Conservation (phyloP, 495 filamentous ascomycete species). For the Penicillium taxi region DNA sequence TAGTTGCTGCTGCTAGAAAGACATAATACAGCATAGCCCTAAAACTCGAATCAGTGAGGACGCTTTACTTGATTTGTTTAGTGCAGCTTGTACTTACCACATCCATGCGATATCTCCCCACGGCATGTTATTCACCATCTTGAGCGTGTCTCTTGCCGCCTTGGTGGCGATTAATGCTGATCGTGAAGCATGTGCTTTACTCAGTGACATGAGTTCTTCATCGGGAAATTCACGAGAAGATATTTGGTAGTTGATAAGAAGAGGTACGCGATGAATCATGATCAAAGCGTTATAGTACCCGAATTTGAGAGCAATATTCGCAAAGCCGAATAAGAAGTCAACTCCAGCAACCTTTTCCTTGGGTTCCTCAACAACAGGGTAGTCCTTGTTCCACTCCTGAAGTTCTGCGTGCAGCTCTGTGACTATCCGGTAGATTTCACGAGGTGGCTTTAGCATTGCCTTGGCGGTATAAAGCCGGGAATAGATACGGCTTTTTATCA, state of each 20-base stretch:
- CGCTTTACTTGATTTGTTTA: constrained; percentile 2
- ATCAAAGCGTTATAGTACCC: constrained; percentile 93
- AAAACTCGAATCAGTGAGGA: constrained; percentile 1
- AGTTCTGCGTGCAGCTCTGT: constrained; percentile 81
- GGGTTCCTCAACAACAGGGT: constrained; percentile 66
- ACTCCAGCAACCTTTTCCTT: constrained; percentile 75
- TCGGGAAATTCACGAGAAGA: constrained; percentile 5
- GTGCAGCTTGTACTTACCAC: constrained; percentile 53
- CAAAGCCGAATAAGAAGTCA: constrained; percentile 78
- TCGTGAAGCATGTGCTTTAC: constrained; percentile 61
- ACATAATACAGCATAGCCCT: constrained; percentile 95
- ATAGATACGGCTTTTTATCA: constrained; percentile 89
- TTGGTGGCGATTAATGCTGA: constrained; percentile 65
- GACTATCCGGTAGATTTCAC: constrained; percentile 78
- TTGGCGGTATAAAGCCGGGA: constrained; percentile 81
- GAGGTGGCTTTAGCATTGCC: constrained; percentile 72
- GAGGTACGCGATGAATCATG: constrained; percentile 91
- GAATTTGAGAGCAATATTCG: constrained; percentile 81
- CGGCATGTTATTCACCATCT: constrained; percentile 84
- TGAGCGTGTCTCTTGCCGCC: constrained; percentile 83
- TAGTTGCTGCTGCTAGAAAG: constrained; percentile 79
- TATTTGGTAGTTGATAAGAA: constrained; percentile 79
- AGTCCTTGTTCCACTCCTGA: constrained; percentile 80
- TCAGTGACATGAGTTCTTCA: constrained; percentile 9
- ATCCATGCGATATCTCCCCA: constrained; percentile 89